Conservation (phyloP, 208 protist genomes). For the Perkinsela sp. region DNA sequence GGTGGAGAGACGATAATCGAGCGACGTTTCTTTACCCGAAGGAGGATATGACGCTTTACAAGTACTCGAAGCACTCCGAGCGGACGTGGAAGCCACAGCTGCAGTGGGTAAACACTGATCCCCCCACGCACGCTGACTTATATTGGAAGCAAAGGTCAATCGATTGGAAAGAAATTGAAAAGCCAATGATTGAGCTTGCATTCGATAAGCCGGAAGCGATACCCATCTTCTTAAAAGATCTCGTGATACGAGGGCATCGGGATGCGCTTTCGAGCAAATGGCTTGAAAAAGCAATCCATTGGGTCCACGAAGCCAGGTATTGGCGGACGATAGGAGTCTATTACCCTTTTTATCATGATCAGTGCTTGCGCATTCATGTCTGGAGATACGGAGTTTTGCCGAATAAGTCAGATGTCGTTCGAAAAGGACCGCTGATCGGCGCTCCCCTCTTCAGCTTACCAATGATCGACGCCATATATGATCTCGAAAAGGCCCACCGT, state of each 20-base stretch:
- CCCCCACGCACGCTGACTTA: conserved; percentile 10
- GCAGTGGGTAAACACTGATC: conserved; percentile 24
- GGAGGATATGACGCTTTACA: conserved; percentile 4
- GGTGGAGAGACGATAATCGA: not conserved
- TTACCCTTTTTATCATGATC: conserved; percentile 49
- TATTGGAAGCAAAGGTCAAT: conserved; percentile 20
- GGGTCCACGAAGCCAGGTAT: conserved; percentile 37
- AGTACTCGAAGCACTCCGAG: conserved; percentile 50
- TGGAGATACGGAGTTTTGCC: conserved; percentile 20
- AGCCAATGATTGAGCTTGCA: conserved; percentile 50
- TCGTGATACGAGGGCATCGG: conserved; percentile 17
- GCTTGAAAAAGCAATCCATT: conserved; percentile 39
- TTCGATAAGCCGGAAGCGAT: conserved; percentile 57
- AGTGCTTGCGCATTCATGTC: conserved; percentile 43
- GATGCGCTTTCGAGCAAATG: conserved; percentile 28
- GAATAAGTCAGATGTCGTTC: not conserved
- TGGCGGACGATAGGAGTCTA: conserved; percentile 65
- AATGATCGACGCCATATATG: conserved; percentile 59
- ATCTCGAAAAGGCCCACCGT: conserved; percentile 43
- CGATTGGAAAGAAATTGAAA: conserved; percentile 48
- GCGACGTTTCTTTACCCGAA: not conserved
- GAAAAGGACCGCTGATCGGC: conserved; percentile 30
- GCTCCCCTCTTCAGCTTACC: conserved; percentile 43
- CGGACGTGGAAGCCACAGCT: conserved; percentile 57
- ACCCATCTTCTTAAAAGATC: conserved; percentile 47